Evolutionary conservation across 805 yeast species (phyloP).

Genomic region (Kodamaea leandrae): DNA sequence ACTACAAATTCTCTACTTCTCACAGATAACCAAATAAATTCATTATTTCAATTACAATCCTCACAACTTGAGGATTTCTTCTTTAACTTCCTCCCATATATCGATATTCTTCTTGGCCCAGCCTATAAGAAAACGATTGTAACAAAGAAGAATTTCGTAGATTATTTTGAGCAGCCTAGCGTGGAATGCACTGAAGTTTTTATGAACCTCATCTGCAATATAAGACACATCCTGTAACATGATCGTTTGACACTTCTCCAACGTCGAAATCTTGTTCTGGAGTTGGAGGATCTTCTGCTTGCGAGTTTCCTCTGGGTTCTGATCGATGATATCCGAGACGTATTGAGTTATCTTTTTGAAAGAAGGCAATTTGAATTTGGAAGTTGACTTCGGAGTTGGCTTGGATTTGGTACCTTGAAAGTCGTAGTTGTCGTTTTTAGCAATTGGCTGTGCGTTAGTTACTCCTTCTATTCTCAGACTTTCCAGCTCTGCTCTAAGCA

Average conservation of each 20-base stretch:
- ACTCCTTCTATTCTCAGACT: slow-evolving; percentile 25
- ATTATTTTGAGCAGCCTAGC: slow-evolving; percentile 49
- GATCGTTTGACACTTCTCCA: slow-evolving; percentile 49
- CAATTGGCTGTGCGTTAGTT: slow-evolving; percentile 18
- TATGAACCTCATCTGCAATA: slow-evolving; percentile 44
- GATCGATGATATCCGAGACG: slow-evolving; percentile 57
- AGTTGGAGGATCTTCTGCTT: slow-evolving; percentile 50
- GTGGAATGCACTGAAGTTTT: slow-evolving; percentile 50
- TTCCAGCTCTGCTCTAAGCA: slow-evolving; percentile 31
- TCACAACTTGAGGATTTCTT: slow-evolving; percentile 31
- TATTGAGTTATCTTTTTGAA: slow-evolving; percentile 49
- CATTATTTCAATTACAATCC: too few relatives aligned
- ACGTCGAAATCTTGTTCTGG: slow-evolving; percentile 49
- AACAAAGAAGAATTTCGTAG: slow-evolving; percentile 49
- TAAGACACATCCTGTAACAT: slow-evolving; percentile 41
- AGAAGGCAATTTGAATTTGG: slow-evolving; percentile 45
- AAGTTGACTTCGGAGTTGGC: slow-evolving; percentile 17
- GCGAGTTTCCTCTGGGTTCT: slow-evolving; percentile 63
- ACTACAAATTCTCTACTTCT: too few relatives aligned
- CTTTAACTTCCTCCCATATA: slow-evolving; percentile 63
- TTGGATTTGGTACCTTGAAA: slow-evolving; percentile 12
- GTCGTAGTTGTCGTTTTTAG: slow-evolving; percentile 23
- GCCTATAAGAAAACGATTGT: slow-evolving; percentile 53
- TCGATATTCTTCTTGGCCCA: slow-evolving; percentile 71
- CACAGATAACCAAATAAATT: too few relatives aligned